Base-by-base conservation (phyloP, 345 rosid genomes). In the Capsella bursapastoris region DNA sequence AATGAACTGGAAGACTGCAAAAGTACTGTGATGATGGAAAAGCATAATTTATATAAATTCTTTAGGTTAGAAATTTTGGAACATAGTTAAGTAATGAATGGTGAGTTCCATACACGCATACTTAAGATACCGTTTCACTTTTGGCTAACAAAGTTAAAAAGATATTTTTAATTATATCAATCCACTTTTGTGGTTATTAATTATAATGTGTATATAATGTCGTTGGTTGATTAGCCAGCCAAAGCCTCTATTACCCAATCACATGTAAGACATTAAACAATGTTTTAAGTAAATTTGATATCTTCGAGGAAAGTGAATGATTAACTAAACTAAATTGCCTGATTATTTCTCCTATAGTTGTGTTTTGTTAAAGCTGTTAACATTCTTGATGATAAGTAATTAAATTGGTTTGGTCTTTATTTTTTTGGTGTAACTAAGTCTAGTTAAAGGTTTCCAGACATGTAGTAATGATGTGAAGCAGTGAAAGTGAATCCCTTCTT, bases 1-100 rank as follows among this genome's bases (percentile, higher is more conserved):
- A 11, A 64, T 77, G 80, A 71, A 71, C 80, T 77, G 76, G 58
- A 71, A 40, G 56, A 71, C 79, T 62, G 74, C 79, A 69, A 69
- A 69, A 62, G 70, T n/a, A 10, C 43, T 48, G 61, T 70, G 64
- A 68, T 75, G 35, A 22, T 22, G 25, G 25, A 18, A 15, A 47
- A 62, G 16, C 29, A 9, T 76, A 76, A 29, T 61, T 51, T 52
- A 55, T 41, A 35, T 1, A 44, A 13, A 25, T 52, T 47, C n/a
- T 60, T 67, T 69, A 52, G 74, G 79, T 75, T 68, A 75, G 68
- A 53, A 40, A 64, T 37, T 41, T 63, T 37, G 66, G 57, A 25
- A 64, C 76, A 64, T 29, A 13, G n/a, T 57, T 56, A 13, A 37
- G 37, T 45, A 64, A 47, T 64, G 27, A 34, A 49, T 70, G 51